Conservation (phyloP, 306 rosid species). For the Medicago lupulina region DNA sequence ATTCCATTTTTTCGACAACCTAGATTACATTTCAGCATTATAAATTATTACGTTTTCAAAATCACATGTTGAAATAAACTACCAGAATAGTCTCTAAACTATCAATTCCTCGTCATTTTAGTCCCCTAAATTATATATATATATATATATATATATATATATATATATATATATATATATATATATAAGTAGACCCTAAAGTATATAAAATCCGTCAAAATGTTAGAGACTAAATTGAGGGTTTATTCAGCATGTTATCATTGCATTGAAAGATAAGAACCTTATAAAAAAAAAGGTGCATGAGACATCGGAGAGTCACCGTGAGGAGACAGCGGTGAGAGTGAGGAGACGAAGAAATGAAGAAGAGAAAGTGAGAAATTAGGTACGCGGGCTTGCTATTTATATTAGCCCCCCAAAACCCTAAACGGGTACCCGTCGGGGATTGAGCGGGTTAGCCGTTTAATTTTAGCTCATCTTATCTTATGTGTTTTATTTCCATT, state of each 20-base stretch:
- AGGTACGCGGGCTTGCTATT: background rate
- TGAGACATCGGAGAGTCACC: background rate
- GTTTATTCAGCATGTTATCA: no score
- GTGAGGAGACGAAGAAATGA: background rate
- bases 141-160: no score
- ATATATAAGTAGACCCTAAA: no score
- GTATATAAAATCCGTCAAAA: no score
- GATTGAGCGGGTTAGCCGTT: background rate
- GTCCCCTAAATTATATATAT: no score
- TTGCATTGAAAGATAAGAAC: background rate
- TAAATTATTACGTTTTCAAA: background rate
- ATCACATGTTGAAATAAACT: background rate
- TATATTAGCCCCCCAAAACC: background rate
- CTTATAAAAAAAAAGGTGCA: background rate
- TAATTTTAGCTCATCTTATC: background rate
- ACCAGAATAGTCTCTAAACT: no score
- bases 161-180: no score
- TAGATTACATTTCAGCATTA: conserved; percentile 1
- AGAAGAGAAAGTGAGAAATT: background rate
- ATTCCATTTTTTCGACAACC: background rate
- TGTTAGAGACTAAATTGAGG: no score
- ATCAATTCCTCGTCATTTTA: no score
- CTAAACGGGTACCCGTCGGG: background rate
- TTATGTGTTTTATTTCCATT: no score
- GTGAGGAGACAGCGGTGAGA: background rate